Conservation (phyloP, 2,329 filamentous ascomycete genomes). For the Fusarium lyarnte region DNA sequence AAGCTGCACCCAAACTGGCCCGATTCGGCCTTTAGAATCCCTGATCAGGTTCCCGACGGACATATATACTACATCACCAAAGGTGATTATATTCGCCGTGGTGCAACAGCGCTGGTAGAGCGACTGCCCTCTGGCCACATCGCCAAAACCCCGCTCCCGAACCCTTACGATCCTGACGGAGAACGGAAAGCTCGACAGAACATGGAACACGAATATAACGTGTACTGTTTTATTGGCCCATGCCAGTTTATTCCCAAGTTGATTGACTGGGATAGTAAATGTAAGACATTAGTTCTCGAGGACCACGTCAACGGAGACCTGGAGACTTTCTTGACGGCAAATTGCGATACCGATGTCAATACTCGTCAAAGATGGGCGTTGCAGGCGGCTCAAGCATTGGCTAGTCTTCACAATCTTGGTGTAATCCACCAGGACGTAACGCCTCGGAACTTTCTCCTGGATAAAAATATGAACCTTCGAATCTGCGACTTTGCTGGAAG, state of each 20-base stretch:
- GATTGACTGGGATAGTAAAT: conserved; percentile 22
- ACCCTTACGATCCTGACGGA: conserved; percentile 5
- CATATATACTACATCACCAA: conserved; percentile 23
- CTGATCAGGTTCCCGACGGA: conserved; percentile 10
- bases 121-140: conserved; percentile 16
- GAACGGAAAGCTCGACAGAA: conserved; percentile 6
- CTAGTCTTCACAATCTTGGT: not conserved
- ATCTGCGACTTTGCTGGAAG: not conserved
- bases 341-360: not conserved
- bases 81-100: conserved; percentile 13
- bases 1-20: conserved; percentile 16
- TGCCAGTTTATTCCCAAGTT: conserved; percentile 18
- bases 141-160: conserved; percentile 16
- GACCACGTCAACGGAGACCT: conserved; percentile 20
- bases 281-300: conserved; percentile 16
- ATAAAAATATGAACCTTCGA: not conserved
- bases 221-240: conserved; percentile 17
- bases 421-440: not conserved
- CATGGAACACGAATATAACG: conserved; percentile 20
- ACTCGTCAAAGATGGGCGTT: not conserved
- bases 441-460: not conserved
- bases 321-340: conserved; percentile 9
- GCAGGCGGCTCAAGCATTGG: not conserved
- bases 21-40: conserved; percentile 12
- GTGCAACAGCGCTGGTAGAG: conserved; percentile 22